phyloP scores from a whole-genome alignment of 495 filamentous ascomycete genomes.

The Tuber melanosporum region DNA sequence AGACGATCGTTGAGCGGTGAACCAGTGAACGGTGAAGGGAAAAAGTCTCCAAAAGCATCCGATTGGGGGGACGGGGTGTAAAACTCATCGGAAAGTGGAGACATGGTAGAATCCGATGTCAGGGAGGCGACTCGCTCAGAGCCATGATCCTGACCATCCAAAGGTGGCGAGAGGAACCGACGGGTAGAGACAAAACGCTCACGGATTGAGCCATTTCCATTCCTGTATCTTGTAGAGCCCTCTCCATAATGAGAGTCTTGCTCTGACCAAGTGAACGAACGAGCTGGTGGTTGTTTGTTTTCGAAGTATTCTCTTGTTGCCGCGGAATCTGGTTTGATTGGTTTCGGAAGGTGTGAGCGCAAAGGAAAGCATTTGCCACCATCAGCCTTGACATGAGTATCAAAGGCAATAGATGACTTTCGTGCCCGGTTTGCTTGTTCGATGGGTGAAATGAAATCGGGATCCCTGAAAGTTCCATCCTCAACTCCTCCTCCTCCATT shows the following conservation, averaged over 20 bases:
- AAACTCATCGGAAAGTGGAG: conserved; percentile 48
- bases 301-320: conserved; percentile 27
- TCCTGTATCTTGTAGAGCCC: conserved; percentile 33
- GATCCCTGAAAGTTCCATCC: background rate
- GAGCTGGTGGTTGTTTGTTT: conserved; percentile 6
- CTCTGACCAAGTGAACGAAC: conserved; percentile 31
- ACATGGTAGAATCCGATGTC: conserved; percentile 52
- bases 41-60: conserved; percentile 31
- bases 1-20: conserved; percentile 25
- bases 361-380: conserved; percentile 41
- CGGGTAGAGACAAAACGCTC: conserved; percentile 31
- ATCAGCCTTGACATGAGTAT: conserved; percentile 44
- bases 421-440: conserved; percentile 32
- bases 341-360: conserved; percentile 42
- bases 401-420: conserved; percentile 45
- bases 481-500: background rate
- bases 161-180: conserved; percentile 2
- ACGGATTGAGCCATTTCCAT: conserved; percentile 36
- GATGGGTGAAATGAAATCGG: conserved; percentile 14
- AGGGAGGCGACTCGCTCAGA: conserved; percentile 48
- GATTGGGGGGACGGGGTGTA: conserved; percentile 22
- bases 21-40: conserved; percentile 12
- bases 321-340: conserved; percentile 22
- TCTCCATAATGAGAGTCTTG: conserved; percentile 21
- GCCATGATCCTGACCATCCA: conserved; percentile 12